Evolutionary conservation across 1,284 basidiomycete genomes (phyloP), one percentile per base, ranked within the genome.

Genomic region (Cerioporus squamosus): DNA sequence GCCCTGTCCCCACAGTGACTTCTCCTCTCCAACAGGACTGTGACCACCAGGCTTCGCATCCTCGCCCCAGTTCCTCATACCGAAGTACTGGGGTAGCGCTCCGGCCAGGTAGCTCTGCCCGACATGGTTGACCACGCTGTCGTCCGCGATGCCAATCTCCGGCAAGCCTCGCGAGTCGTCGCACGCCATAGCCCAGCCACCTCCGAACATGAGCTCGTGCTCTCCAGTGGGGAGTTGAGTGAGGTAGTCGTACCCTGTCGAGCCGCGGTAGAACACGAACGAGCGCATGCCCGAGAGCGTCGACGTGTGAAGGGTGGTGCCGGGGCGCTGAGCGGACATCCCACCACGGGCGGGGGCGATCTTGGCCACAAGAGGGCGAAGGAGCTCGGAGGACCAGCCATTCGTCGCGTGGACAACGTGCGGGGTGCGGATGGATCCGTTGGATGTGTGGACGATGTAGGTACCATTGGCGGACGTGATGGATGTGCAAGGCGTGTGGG

Each of bases 381-480:
- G 73, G 20, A 94, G 85, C 65, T 88, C 83, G 0, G 88, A 84
- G 5, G 79, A 77, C 79, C 91, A 93, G 36, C 80, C 91, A 70
- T 94, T 94, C 2, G 91, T 93, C 0, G 91, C 89, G 69, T 94
- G 91, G 2, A 94, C 75, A 48, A 94, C 76, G 64, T 90, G 88
- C 3, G 72, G 73, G 0, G 89, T 73, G 4, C 68, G 72, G 46
- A 91, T 73, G 14, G 65, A 62, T 2, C 90, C 89, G 44, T 77
- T 80, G 1, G 82, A 77, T 0, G 91, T 92, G 2, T 65, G 68
- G 29, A 80, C 60, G 15, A 73, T 75, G 70, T 82, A 81, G 26
- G 67, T 60, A 2, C 65, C 66, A 8, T 61, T 57, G 2, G 69
- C 58, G 14, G 70, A 65, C 1, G 59, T 51, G 51, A 81, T 75